Evolutionary conservation across 2,329 filamentous ascomycete genomes (phyloP).

Genomic region (Ophiostoma angusticollis): DNA sequence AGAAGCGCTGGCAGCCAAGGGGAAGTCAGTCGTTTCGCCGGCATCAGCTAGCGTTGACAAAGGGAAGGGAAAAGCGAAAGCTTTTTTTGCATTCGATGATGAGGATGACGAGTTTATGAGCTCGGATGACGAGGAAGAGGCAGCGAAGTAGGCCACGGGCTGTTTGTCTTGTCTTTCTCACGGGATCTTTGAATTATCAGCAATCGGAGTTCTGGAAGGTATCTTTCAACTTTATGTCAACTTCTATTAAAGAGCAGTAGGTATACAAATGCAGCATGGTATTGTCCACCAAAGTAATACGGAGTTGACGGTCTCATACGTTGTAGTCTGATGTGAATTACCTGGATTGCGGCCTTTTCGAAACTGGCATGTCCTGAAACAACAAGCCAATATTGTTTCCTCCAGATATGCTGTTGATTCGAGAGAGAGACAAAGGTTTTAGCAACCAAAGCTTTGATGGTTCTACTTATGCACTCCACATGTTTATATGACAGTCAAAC

Average conservation of each 20-base stretch:
- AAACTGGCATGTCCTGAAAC: too few species aligned
- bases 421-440: too few species aligned
- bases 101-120: conserved; percentile 67
- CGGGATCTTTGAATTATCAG: neutral
- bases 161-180: neutral
- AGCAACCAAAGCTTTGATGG: conserved; percentile 7
- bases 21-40: neutral
- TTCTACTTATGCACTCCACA: conserved; percentile 8
- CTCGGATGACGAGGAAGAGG: conserved; percentile 43
- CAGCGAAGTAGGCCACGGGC: conserved; percentile 8
- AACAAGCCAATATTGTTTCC: too few species aligned
- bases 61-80: conserved; percentile 26
- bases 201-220: too few species aligned
- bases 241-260: too few species aligned
- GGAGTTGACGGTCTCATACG: too few species aligned
- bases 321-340: too few species aligned
- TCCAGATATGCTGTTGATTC: too few species aligned
- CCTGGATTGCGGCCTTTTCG: too few species aligned
- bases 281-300: too few species aligned
- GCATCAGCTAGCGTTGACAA: conserved; percentile 12
- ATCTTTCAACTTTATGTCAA: too few species aligned
- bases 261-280: too few species aligned
- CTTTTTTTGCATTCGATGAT: conserved; percentile 68
- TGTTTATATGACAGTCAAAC: conserved; percentile 3
- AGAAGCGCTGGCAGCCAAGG: conserved; percentile 18